Percentiles rank a stretch among this genome's conserved stretches.
Conservation (phyloP, 345 rosid species). For the Euclidium syriacum region DNA sequence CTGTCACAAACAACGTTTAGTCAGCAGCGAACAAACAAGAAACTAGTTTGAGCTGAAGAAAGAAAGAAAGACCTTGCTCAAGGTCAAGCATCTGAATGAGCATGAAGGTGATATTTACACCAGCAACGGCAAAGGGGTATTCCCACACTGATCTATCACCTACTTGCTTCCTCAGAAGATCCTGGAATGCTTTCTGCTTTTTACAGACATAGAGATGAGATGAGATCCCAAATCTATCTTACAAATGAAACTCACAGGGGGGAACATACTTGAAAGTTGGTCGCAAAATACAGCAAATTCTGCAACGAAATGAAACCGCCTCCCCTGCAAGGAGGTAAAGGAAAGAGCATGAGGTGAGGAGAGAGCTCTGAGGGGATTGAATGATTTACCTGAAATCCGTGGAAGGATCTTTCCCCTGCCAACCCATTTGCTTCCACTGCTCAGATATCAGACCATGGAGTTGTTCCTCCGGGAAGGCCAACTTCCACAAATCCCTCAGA, state of each 20-base stretch:
- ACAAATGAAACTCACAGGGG: no score
- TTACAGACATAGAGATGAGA: neutral
- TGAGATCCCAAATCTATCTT: neutral
- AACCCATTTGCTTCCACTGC: constrained; percentile 98
- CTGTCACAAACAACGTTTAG: constrained; percentile 39
- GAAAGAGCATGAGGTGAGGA: neutral
- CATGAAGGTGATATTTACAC: constrained; percentile 89
- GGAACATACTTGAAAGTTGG: constrained; percentile 63
- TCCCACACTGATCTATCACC: constrained; percentile 90
- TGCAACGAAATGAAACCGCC: constrained; percentile 91
- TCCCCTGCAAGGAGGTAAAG: constrained; percentile 52
- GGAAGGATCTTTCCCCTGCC: constrained; percentile 96
- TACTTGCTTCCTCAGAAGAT: constrained; percentile 75
- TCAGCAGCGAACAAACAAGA: neutral
- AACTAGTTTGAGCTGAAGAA: constrained; percentile 13
- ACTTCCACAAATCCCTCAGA: constrained; percentile 65
- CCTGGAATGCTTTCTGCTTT: constrained; percentile 69
- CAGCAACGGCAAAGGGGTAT: constrained; percentile 95
- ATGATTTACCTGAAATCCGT: constrained; percentile 69
- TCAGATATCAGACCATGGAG: constrained; percentile 71
- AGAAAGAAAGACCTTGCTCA: constrained; percentile 57
- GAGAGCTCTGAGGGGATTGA: neutral
- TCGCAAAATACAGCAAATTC: constrained; percentile 76
- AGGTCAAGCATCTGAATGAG: constrained; percentile 93
- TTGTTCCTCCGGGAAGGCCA: constrained; percentile 81